Evolutionary conservation across 768 basidiomycete genomes (phyloP).

Genomic region (Gyrodon lividus): DNA sequence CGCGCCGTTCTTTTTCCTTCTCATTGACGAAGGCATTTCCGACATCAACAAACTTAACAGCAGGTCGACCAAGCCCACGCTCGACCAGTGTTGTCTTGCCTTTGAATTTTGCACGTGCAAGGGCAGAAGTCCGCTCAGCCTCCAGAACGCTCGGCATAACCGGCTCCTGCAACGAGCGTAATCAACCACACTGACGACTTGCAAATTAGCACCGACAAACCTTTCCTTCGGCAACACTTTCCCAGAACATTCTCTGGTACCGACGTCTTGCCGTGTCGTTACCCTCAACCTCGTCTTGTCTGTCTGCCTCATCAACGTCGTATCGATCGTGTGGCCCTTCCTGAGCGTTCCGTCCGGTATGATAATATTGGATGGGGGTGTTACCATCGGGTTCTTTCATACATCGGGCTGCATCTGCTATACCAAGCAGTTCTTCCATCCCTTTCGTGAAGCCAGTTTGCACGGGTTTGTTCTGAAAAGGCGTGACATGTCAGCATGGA

Average conservation of each 20-base stretch:
- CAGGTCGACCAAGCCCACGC: slow-evolving; percentile 46
- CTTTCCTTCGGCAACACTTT: slow-evolving; percentile 68
- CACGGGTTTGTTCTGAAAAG: slow-evolving; percentile 53
- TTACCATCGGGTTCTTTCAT: slow-evolving; percentile 3
- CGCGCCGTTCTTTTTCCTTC: slow-evolving; percentile 50
- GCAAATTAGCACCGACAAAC: slow-evolving; percentile 38
- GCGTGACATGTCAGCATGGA: not conserved
- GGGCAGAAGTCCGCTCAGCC: slow-evolving; percentile 42
- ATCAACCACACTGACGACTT: not conserved
- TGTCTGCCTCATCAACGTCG: slow-evolving; percentile 61
- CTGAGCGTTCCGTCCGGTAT: not conserved
- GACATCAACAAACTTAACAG: slow-evolving; percentile 70
- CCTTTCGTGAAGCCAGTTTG: slow-evolving; percentile 79
- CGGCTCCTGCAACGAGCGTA: slow-evolving; percentile 47
- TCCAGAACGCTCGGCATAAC: slow-evolving; percentile 58
- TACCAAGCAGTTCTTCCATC: slow-evolving; percentile 79
- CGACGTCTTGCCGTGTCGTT: slow-evolving; percentile 57
- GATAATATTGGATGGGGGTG: slow-evolving; percentile 7
- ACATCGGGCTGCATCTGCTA: slow-evolving; percentile 33
- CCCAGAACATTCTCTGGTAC: slow-evolving; percentile 78
- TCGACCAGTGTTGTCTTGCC: slow-evolving; percentile 38
- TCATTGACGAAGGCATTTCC: slow-evolving; percentile 67
- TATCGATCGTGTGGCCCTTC: slow-evolving; percentile 28
- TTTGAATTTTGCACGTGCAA: slow-evolving; percentile 37
- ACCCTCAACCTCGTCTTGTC: slow-evolving; percentile 54